phyloP scores from a whole-genome alignment of 345 rosid species.

The Gossypium stocksii region DNA sequence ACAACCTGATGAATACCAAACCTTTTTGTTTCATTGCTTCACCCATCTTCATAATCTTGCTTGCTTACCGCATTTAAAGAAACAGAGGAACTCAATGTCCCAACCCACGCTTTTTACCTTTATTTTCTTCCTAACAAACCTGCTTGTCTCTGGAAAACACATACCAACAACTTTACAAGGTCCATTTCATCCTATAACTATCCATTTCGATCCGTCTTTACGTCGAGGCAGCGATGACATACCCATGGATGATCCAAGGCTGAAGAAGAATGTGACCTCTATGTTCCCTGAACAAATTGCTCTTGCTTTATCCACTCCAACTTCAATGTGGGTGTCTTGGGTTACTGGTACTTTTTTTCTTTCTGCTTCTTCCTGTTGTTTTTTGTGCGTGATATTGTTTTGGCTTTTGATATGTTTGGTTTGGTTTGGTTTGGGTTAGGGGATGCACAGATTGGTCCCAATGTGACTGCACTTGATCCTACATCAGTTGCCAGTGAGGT shows the following conservation, averaged over 20 bases:
- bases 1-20: neutral
- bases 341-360: slow-evolving; percentile 50
- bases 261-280: slow-evolving; percentile 50
- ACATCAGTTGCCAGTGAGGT: slow-evolving; percentile 57
- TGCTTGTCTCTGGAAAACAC: slow-evolving; percentile 2
- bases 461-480: slow-evolving; percentile 59
- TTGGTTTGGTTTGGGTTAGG: slow-evolving; percentile 38
- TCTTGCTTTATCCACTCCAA: slow-evolving; percentile 59
- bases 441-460: slow-evolving; percentile 58
- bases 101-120: neutral
- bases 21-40: no score
- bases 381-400: neutral
- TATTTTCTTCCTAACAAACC: slow-evolving; percentile 16
- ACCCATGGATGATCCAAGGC: slow-evolving; percentile 63
- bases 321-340: slow-evolving; percentile 92
- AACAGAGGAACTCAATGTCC: neutral
- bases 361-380: neutral
- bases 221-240: slow-evolving; percentile 78
- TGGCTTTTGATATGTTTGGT: slow-evolving; percentile 7
- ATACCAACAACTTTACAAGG: slow-evolving; percentile 76
- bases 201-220: slow-evolving; percentile 63
- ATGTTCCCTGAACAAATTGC: slow-evolving; percentile 70
- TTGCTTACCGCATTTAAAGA: neutral
- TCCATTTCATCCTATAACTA: slow-evolving; percentile 63
- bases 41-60: neutral